Evolutionary conservation across 2,329 filamentous ascomycete species (phyloP), one percentile per base, ranked within the genome.

Genomic region (Leptosphaerulina australis): DNA sequence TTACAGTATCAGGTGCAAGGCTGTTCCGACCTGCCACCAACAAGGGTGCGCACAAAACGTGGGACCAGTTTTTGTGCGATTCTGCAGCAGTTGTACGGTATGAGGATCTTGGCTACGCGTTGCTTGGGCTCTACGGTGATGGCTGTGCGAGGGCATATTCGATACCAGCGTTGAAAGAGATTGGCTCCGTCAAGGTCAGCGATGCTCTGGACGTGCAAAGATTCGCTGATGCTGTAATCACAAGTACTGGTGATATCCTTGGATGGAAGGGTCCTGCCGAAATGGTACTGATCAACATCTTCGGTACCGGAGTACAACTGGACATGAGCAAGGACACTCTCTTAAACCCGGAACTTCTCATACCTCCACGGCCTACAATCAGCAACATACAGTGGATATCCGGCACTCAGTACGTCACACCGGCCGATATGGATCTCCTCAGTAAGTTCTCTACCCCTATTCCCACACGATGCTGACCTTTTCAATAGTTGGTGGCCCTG

Each of bases 381-480:
- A 95, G 90, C 15, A 96, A 95, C 64, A 75, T 99, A 28, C 91
- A 97, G 74, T 99, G 94, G 94, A 91, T 99, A 43, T 88, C 91
- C 0, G 94, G 94, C 3, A 97, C 93, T 1, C 93, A 97, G 72
- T 88, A 95, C 63, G 83, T 99, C 35, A 91, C 90, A 1, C 88
- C 90, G 0, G 81, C 86, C 2, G 94, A 99, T 64, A 85, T 99
- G 66, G 94, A 97, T 66, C 75, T 96, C 2, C 78, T 99, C 1
- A 94, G 79, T 79, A 71, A 61, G 74, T 66, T 12, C 7, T 34
- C 5, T 24, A 22, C 20, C 37, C 18, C 14, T 3, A 10, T 24
- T 4, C 17, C 7, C 25, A 20, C 6, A 1, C 20, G 14, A 14
- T 37, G 20, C 40, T 59, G 47, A 62, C 24, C 12, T 14, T 9